A percentile compares a stretch with the other conserved stretches of the same genome.
phyloP scores from a whole-genome alignment of 2,329 filamentous ascomycete species.

The Aspergillus arachidicola region DNA sequence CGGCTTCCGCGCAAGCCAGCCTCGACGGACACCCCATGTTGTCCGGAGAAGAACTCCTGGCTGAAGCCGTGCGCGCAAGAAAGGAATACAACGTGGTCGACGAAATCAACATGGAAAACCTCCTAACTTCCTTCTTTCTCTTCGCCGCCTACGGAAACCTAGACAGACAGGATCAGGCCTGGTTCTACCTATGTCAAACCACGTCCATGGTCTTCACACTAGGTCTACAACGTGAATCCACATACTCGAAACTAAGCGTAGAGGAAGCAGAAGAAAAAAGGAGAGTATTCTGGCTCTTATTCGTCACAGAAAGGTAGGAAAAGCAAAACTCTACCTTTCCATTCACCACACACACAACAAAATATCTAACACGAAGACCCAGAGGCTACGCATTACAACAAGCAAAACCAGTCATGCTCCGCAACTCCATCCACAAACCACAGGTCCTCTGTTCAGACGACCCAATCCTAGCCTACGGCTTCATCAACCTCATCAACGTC shows the following conservation, averaged over 20 bases:
- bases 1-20: slow-evolving; percentile 45
- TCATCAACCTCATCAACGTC: slow-evolving; percentile 43
- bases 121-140: slow-evolving; percentile 76
- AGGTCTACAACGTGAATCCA: slow-evolving; percentile 46
- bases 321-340: background rate
- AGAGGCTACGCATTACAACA: slow-evolving; percentile 73
- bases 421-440: slow-evolving; percentile 65
- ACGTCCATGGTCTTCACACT: slow-evolving; percentile 62
- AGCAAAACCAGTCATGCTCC: slow-evolving; percentile 69
- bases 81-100: slow-evolving; percentile 45
- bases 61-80: slow-evolving; percentile 59
- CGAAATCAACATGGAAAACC: slow-evolving; percentile 40
- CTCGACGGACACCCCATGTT: slow-evolving; percentile 61
- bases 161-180: slow-evolving; percentile 74
- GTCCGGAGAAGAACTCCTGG: slow-evolving; percentile 67
- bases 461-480: slow-evolving; percentile 43
- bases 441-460: slow-evolving; percentile 64
- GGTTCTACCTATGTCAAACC: slow-evolving; percentile 78
- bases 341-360: background rate
- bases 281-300: slow-evolving; percentile 73
- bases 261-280: slow-evolving; percentile 65
- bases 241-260: slow-evolving; percentile 51
- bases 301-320: slow-evolving; percentile 68
- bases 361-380: background rate
- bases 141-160: slow-evolving; percentile 73